Conservation (phyloP, 495 filamentous ascomycete species). For the Aspergillus cristatus region DNA sequence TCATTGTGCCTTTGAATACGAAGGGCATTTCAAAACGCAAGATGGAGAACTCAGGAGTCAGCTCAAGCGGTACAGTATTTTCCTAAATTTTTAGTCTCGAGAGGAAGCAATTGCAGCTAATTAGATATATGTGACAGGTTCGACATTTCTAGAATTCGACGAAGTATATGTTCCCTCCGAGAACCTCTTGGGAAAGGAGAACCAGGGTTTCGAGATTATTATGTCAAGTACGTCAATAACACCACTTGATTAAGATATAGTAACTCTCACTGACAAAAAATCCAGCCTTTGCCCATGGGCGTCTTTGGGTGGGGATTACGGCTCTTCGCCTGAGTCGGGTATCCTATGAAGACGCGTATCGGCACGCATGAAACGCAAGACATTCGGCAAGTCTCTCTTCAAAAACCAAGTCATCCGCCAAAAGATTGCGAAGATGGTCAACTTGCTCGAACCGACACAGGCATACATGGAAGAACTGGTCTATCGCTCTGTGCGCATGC, state of each 20-base stretch:
- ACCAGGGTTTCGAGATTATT: conserved; percentile 69
- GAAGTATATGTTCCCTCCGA: conserved; percentile 64
- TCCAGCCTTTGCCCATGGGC: conserved; percentile 9
- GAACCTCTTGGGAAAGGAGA: conserved; percentile 64
- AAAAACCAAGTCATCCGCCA: conserved; percentile 9
- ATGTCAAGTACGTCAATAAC: conserved; percentile 24
- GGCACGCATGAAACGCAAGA: conserved; percentile 9
- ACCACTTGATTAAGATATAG: background rate
- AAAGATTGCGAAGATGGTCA: conserved; percentile 7
- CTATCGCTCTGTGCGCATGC: conserved; percentile 6
- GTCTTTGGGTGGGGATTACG: conserved; percentile 11
- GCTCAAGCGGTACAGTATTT: conserved; percentile 26
- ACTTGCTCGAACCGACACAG: conserved; percentile 8
- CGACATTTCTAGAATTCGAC: conserved; percentile 64
- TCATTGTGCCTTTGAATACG: conserved; percentile 6
- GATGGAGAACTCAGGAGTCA: conserved; percentile 10
- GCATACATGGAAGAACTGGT: conserved; percentile 9
- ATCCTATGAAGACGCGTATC: conserved; percentile 10
- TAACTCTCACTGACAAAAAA: too few relatives aligned
- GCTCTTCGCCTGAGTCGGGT: conserved; percentile 9
- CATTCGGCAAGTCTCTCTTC: conserved; percentile 9
- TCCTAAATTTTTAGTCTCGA: too few relatives aligned
- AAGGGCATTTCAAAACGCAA: conserved; percentile 6
- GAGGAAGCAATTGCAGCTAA: background rate
- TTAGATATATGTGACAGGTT: conserved; percentile 37